These are phyloP conservation scores for Nymphaea thermarum DNA, from an alignment of 164 flowering plant genomes.

Conservation along the genomic window DNA sequence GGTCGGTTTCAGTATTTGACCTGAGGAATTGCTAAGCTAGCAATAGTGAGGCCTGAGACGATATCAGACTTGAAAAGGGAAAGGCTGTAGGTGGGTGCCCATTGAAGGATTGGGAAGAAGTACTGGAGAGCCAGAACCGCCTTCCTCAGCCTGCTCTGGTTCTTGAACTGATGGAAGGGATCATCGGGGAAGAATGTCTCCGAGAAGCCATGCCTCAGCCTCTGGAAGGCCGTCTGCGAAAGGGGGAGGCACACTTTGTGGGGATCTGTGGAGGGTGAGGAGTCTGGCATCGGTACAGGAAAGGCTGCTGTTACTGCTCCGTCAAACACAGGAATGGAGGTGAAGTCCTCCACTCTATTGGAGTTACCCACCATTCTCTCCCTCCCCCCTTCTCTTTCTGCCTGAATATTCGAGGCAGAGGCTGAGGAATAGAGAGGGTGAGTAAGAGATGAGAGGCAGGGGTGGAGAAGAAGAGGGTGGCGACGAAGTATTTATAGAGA, in stretches of 20 bases:
- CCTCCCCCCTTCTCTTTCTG: neutral
- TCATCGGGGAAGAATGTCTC: conserved; percentile 94
- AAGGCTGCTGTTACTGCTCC: conserved; percentile 9
- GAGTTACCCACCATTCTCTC: conserved; percentile 37
- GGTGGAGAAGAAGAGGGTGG: neutral
- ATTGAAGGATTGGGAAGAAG: conserved; percentile 67
- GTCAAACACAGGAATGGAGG: neutral
- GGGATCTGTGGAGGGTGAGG: conserved; percentile 16
- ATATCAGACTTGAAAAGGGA: conserved; percentile 34
- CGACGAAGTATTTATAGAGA: neutral
- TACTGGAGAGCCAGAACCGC: conserved; percentile 50
- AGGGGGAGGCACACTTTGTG: conserved; percentile 72
- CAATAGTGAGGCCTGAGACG: conserved; percentile 57
- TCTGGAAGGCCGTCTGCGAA: conserved; percentile 28
- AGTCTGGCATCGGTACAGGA: conserved; percentile 1
- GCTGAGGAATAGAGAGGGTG: neutral
- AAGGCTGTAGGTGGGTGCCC: conserved; percentile 34
- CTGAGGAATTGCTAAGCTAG: conserved; percentile 61
- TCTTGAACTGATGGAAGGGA: conserved; percentile 59
- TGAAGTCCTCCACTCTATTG: conserved; percentile 33
- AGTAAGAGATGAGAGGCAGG: neutral
- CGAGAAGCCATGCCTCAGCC: conserved; percentile 39
- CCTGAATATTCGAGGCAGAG: neutral
- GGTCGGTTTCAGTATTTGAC: conserved; percentile 6
- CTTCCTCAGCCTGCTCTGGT: conserved; percentile 34